Evolutionary conservation across 225 moss, liverwort and hornwort genomes (phyloP), one percentile per base, ranked within the genome.

Genomic region (Bryum argenteum): DNA sequence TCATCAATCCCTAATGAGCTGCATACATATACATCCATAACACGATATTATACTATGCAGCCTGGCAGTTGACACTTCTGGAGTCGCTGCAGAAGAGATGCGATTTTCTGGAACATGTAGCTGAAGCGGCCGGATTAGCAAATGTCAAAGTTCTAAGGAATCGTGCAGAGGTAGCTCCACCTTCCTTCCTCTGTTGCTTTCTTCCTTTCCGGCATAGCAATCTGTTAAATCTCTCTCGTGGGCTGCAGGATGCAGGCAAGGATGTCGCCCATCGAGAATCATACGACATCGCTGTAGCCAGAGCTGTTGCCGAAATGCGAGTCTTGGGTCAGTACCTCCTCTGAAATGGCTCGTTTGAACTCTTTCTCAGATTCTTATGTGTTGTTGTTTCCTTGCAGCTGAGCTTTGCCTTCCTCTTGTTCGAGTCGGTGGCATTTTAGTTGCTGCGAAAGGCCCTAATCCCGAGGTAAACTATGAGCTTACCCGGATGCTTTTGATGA

Each of bases 221-320:
- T 68, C 17, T 24, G 12, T 42, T 28, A 20, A n/a, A 60, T 39
- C 19, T 48, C 28, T 47, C 40, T 66, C 53, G 40, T 71, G 73
- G 33, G 24, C 61, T 86, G 75, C 81, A 89, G 94, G 94, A 94
- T 24, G 51, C 84, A 73, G 92, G 97, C 63, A 89, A 81, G 67
- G 90, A 92, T 75, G 51, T 53, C 58, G 63, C 48, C 16, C 77
- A 89, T 78, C 85, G 97, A 69, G 97, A 85, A 76, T 73, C 64
- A 42, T 98, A 88, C 66, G 94, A 98, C 78, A 75, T 94, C 76
- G 94, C 89, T 28, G 88, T 94, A 43, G 97, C 97, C 62, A 88
- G 97, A 78, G 97, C 97, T 66, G 92, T 98, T 76, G 97, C 97
- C 58, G 97, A 98, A 75, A 90, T 98, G 97, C 83, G 97, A 63